Base-by-base conservation (phyloP, 371 early-diverging fungal genomes). In the Lichtheimia ramosa region DNA sequence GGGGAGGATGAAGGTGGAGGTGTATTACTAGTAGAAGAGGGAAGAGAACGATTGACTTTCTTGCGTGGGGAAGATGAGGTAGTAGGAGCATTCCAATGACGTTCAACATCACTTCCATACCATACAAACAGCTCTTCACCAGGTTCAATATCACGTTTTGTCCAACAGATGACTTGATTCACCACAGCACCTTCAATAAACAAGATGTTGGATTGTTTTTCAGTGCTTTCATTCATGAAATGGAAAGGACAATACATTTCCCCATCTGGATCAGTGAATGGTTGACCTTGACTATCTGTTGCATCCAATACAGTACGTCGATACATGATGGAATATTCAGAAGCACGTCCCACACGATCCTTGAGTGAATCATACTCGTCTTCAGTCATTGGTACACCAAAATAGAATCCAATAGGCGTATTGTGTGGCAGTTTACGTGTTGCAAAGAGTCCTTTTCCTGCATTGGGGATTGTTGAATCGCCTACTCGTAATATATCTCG, bases 331-430 rank as follows among this genome's bases (percentile, higher is more conserved):
- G 93, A 89, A 65, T 78, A 74, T 28, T 78, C 70, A 0, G 72
- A 90, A 0, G 95, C 84, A 15, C 86, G 65, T 0, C 93, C 93
- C 0, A 89, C 78, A n/a, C 79, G 77, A 58, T 94, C 93, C 63
- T 95, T 95, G 48, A 86, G 67, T 8, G 86, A 83, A 64, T 93
- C 93, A 68, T 89, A 93, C 55, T 92, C 93, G 56, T 89, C 88
- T 59, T 92, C 93, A 3, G 90, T 89, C 89, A 89, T 92, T 5
- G 93, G 93, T 5, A 92, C 91, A 7, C 93, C 93, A 71, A 93
- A 93, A 62, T 93, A 93, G 59, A 92, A 93, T 1, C 93, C 93
- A 5, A 93, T 68, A 0, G 88, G 84, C 2, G 85, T 85, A 10
- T 81, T 76, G 8, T 74, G 74, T 5, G 92, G 93, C 2, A 93